phyloP scores from a whole-genome alignment of 202 grass and related monocot genomes.

The Zoysia matrella region DNA sequence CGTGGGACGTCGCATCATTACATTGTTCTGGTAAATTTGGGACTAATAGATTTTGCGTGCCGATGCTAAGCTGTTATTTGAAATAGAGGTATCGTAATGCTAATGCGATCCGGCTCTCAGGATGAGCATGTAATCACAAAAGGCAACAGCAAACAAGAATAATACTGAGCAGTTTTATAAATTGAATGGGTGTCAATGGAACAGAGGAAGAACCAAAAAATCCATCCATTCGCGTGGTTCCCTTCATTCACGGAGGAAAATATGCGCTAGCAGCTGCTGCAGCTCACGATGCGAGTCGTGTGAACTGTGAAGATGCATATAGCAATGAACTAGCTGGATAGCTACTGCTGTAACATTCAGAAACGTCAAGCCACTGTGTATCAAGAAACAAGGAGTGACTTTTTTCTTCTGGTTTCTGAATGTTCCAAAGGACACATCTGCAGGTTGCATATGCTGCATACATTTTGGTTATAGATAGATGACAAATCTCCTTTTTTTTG shows the following conservation, averaged over 20 bases:
- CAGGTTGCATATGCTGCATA: not conserved
- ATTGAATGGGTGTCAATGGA: not conserved
- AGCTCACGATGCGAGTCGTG: not conserved
- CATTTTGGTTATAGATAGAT: not conserved
- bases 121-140: not conserved
- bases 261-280: not conserved
- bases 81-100: not conserved
- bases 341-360: not conserved
- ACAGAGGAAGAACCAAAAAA: not conserved
- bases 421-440: not conserved
- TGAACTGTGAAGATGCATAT: not conserved
- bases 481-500: not conserved
- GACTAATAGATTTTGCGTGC: not conserved
- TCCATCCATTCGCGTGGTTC: not conserved
- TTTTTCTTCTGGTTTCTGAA: not conserved
- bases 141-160: not conserved
- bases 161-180: not conserved
- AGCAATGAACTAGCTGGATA: not conserved
- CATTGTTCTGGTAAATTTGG: not conserved
- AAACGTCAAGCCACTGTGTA: not conserved
- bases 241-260: slow-evolving; percentile 49
- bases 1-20: not conserved
- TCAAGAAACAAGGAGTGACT: not conserved
- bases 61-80: not conserved
- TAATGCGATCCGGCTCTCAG: not conserved